phyloP scores from a whole-genome alignment of 805 yeast genomes.

The Clavispora carvajalis region DNA sequence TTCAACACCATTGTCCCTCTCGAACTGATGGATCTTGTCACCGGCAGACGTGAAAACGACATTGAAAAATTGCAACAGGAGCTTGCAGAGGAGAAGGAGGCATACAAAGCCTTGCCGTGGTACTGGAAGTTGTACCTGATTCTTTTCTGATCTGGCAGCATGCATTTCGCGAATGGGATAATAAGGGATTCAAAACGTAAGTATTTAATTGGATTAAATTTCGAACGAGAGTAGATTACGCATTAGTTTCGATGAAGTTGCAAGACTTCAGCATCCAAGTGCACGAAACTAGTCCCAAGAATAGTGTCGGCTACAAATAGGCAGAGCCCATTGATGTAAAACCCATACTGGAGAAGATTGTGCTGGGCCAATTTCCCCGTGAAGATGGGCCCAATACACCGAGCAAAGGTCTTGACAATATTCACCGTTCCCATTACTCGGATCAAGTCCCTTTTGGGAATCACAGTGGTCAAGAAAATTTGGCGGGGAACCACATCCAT shows the following conservation, averaged over 20 bases:
- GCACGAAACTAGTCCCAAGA: slow-evolving; percentile 38
- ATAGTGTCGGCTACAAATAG: slow-evolving; percentile 46
- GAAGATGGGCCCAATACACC: slow-evolving; percentile 75
- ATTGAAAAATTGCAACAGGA: slow-evolving; percentile 18
- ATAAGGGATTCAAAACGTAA: background rate
- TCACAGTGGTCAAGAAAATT: slow-evolving; percentile 63
- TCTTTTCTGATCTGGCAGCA: slow-evolving; percentile 6
- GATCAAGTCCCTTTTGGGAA: slow-evolving; percentile 60
- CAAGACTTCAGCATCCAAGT: slow-evolving; percentile 32
- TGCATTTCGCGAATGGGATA: too few relatives aligned
- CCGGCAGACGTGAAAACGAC: slow-evolving; percentile 23
- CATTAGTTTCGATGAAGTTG: slow-evolving; percentile 2
- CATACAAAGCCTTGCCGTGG: slow-evolving; percentile 10
- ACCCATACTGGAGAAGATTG: slow-evolving; percentile 45
- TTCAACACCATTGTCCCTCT: slow-evolving; percentile 17
- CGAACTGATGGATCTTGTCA: slow-evolving; percentile 20
- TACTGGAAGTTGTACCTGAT: slow-evolving; percentile 13
- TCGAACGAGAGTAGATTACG: too few relatives aligned
- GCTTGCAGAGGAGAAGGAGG: slow-evolving; percentile 16
- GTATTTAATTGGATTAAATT: background rate
- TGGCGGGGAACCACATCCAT: slow-evolving; percentile 95
- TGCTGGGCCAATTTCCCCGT: slow-evolving; percentile 68
- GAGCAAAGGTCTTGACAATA: slow-evolving; percentile 78
- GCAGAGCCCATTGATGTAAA: slow-evolving; percentile 45
- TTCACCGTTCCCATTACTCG: slow-evolving; percentile 81